Conservation (phyloP, 1,139 yeast species). For the Geotrichum citri-aurantii region DNA sequence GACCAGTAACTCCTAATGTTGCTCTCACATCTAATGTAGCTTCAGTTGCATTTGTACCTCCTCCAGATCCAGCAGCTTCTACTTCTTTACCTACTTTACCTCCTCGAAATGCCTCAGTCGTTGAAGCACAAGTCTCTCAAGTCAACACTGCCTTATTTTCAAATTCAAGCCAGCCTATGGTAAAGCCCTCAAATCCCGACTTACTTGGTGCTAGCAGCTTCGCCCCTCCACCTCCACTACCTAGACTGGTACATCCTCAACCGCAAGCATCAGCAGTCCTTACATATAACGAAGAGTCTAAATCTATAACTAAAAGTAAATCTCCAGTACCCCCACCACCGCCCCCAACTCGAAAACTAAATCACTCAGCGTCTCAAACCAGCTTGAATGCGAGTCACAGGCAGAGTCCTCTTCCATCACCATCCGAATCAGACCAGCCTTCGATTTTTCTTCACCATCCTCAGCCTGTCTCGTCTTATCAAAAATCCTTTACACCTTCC, state of each 20-base stretch:
- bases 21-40: conserved; percentile 3
- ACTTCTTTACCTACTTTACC: conserved; percentile 7
- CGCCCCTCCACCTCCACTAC: conserved; percentile 17
- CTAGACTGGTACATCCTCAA: conserved; percentile 2
- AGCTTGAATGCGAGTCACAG: neutral
- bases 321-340: conserved; percentile 20
- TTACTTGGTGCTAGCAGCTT: conserved; percentile 13
- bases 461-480: neutral
- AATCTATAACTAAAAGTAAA: conserved; percentile 1
- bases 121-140: neutral
- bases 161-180: neutral
- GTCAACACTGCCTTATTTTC: neutral
- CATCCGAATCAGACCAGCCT: neutral
- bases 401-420: conserved; percentile 9
- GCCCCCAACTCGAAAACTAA: conserved; percentile 21
- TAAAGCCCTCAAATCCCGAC: conserved; percentile 1
- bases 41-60: conserved; percentile 10
- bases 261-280: neutral
- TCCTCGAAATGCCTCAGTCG: conserved; percentile 5
- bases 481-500: neutral
- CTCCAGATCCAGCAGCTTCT: conserved; percentile 13
- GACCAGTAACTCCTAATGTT: conserved; percentile 13
- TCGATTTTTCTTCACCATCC: neutral
- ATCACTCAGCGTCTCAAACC: conserved; percentile 10
- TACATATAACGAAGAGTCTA: neutral